These are phyloP conservation scores for Echeveria elegans DNA, from an alignment of 164 flowering plant species.

Conservation along the genomic window DNA sequence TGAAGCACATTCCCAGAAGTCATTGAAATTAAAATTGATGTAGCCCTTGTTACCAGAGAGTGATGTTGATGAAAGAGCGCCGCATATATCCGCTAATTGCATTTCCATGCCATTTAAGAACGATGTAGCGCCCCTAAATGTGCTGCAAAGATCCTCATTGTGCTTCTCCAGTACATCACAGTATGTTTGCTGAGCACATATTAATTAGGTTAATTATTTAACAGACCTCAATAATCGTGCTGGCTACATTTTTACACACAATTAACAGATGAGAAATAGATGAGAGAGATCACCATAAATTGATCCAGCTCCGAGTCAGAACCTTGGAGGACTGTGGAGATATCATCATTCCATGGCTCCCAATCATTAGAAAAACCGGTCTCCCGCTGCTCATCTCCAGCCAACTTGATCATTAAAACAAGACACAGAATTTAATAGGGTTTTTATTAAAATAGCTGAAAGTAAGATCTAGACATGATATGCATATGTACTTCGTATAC, in stretches of 20 bases:
- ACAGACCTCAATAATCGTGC: background rate
- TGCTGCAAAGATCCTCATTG: constrained; percentile 48
- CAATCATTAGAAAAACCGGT: constrained; percentile 42
- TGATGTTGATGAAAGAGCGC: constrained; percentile 17
- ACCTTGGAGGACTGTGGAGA: constrained; percentile 23
- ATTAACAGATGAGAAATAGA: constrained; percentile 1
- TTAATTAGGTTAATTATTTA: too few relatives aligned
- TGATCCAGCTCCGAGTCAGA: constrained; percentile 67
- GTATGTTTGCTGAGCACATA: constrained; percentile 34
- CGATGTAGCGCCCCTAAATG: constrained; percentile 51
- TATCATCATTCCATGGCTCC: constrained; percentile 23
- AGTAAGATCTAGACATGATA: background rate
- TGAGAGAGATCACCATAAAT: constrained; percentile 38
- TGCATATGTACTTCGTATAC: background rate
- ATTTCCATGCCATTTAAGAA: constrained; percentile 46
- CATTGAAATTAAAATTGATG: too few relatives aligned
- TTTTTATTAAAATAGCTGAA: background rate
- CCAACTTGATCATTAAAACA: constrained; percentile 17
- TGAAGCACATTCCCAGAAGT: background rate
- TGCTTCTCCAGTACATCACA: constrained; percentile 50
- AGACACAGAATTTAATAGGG: background rate
- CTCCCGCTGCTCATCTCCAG: constrained; percentile 64
- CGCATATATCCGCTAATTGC: constrained; percentile 52
- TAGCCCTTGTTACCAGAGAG: constrained; percentile 19
- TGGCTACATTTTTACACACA: background rate